Evolutionary conservation across 2,329 filamentous ascomycete genomes (phyloP).

Genomic region (Penicillium oxalicum): DNA sequence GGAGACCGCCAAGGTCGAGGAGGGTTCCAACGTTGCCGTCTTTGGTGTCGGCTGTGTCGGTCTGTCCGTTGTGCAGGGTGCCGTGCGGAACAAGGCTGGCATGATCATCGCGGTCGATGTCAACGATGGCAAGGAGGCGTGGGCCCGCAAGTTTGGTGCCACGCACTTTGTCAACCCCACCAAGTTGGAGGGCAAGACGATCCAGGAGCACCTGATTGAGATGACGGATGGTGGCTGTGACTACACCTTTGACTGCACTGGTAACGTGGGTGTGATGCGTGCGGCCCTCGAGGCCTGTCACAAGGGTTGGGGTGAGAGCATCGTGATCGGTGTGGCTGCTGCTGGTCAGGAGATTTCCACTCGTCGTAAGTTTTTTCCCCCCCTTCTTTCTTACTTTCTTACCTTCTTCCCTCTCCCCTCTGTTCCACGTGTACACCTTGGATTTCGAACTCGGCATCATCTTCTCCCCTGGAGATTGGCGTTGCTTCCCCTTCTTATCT

Average conservation of each 20-base stretch:
- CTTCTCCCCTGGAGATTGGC: no score
- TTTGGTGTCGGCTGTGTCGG: slow-evolving; percentile 97
- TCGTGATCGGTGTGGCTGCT: slow-evolving; percentile 94
- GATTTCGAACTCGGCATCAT: no score
- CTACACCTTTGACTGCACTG: slow-evolving; percentile 99
- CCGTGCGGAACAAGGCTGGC: slow-evolving; percentile 70
- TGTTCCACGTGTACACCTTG: no score
- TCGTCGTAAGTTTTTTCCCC: slow-evolving; percentile 61
- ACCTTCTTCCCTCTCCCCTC: not conserved
- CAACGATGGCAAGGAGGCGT: slow-evolving; percentile 85
- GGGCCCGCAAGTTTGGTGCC: slow-evolving; percentile 89
- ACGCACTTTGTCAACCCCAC: slow-evolving; percentile 95
- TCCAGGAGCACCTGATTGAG: slow-evolving; percentile 89
- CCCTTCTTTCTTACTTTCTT: slow-evolving; percentile 8
- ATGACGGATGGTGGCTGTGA: slow-evolving; percentile 98
- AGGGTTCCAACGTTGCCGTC: slow-evolving; percentile 81
- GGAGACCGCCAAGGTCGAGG: slow-evolving; percentile 86
- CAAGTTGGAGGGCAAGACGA: slow-evolving; percentile 66
- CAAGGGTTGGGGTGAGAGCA: slow-evolving; percentile 98
- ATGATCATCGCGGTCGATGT: slow-evolving; percentile 64
- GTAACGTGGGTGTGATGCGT: slow-evolving; percentile 93
- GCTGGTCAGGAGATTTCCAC: slow-evolving; percentile 94
- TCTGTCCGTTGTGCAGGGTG: slow-evolving; percentile 89
- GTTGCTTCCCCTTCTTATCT: no score
- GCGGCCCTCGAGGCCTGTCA: slow-evolving; percentile 95